Evolutionary conservation across 257 asterid genomes (phyloP), one percentile per base, ranked within the genome.

Genomic region (Rhazya stricta): DNA sequence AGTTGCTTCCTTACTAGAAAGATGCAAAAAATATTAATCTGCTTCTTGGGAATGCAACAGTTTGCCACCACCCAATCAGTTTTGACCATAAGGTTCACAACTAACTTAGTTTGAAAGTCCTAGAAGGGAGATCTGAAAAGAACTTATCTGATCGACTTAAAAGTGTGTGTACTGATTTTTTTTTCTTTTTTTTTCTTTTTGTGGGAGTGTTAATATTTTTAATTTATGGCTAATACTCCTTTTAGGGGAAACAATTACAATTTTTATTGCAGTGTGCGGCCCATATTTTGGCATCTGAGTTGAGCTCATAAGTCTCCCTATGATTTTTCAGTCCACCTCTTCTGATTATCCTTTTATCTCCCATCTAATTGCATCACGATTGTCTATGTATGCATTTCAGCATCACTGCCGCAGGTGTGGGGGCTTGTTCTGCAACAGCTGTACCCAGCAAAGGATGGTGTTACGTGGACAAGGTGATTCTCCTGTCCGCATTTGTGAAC

Each of bases 321-420:
- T 42, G 76, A 30, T 46, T n/a, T 54, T 39, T 15, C 13, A n/a
- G 3, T n/a, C 7, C 15, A 23, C 23, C 4, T 25, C 15, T 42
- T 67, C 61, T 58, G 32, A 15, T 6, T 10, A 46, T n/a, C 7
- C 15, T 72, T 25, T 73, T 67, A 29, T 13, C 13, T n/a, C 6
- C 32, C 25, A 13, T 1, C n/a, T 71, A 53, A 58, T 72, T 77
- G 78, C 77, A 51, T 74, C 56, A 42, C 77, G 81, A 81, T 79
- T 46, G 36, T 69, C 51, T 30, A 25, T 15, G 43, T 56, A 9
- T 80, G 87, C 74, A 77, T 63, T 82, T 76, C 96, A 95, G 99
- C 99, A 92, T 84, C 99, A 95, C 75, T 92, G 99, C 85, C 96
- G 98, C 43, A 88, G 99, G 84, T 95, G 99, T 86, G 99, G 97